Conservation (phyloP, 345 rosid species). For the Boechera retrofracta region DNA sequence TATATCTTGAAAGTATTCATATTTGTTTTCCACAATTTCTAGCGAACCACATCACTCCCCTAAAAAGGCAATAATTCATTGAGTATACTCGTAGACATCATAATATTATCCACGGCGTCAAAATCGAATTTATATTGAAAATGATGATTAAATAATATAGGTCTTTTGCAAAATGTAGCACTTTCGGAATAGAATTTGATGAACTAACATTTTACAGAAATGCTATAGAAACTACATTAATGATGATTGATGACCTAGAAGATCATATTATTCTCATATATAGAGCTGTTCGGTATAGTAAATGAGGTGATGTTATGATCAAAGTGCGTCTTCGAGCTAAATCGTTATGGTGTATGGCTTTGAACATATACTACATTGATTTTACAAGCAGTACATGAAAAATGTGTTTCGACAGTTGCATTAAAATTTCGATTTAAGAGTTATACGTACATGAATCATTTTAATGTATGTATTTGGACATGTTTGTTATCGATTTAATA, state of each 20-base stretch:
- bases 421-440: background rate
- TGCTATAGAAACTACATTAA: background rate
- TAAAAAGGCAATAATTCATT: background rate
- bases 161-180: background rate
- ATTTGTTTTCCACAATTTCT: background rate
- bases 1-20: no score
- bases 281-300: background rate
- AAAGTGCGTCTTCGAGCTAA: background rate
- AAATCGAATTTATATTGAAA: background rate
- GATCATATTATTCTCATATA: background rate
- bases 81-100: background rate
- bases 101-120: background rate
- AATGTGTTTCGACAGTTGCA: no score
- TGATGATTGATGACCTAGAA: background rate
- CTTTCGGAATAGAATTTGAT: background rate
- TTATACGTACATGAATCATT: background rate
- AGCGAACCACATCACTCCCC: background rate
- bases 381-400: no score
- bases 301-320: background rate
- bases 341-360: background rate
- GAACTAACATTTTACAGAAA: background rate
- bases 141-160: no score
- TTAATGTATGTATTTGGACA: no score
- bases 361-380: background rate
- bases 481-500: no score